These are phyloP conservation scores for Aspergillus hortae DNA, from an alignment of 2,329 filamentous ascomycete genomes.

Conservation along the genomic window DNA sequence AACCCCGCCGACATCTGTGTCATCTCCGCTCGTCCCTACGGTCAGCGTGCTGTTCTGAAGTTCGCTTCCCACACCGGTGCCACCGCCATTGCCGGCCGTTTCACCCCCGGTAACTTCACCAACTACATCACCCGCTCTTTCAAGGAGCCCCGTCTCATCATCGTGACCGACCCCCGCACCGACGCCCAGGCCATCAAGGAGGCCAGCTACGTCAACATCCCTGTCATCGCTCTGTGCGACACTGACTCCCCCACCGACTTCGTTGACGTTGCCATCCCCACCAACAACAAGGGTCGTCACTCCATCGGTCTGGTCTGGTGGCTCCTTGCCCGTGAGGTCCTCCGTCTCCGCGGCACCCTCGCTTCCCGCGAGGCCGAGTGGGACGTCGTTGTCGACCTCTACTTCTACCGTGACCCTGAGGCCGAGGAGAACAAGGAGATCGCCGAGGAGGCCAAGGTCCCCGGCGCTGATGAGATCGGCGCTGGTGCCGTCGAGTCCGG, in stretches of 20 bases:
- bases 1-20: conserved; percentile 99
- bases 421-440: conserved; percentile 97
- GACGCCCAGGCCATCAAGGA: conserved; percentile 99
- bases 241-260: conserved; percentile 99
- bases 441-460: conserved; percentile 76
- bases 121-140: conserved; percentile 99
- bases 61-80: conserved; percentile 98
- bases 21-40: conserved; percentile 99
- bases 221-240: conserved; percentile 98
- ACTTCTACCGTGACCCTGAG: conserved; percentile 99
- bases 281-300: conserved; percentile 99
- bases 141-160: conserved; percentile 99
- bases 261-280: conserved; percentile 99
- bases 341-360: conserved; percentile 96
- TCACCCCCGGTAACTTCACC: conserved; percentile 99
- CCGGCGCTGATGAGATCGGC: conserved; percentile 80
- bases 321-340: conserved; percentile 99
- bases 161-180: conserved; percentile 99
- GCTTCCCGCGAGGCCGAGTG: conserved; percentile 93
- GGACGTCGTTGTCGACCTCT: conserved; percentile 99
- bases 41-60: conserved; percentile 99
- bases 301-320: conserved; percentile 98
- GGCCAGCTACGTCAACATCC: conserved; percentile 99
- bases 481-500: conserved; percentile 73
- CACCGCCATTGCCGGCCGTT: conserved; percentile 96